Evolutionary conservation across 176 grass and related monocot species (phyloP).

Genomic region (Triticum timopheevii): DNA sequence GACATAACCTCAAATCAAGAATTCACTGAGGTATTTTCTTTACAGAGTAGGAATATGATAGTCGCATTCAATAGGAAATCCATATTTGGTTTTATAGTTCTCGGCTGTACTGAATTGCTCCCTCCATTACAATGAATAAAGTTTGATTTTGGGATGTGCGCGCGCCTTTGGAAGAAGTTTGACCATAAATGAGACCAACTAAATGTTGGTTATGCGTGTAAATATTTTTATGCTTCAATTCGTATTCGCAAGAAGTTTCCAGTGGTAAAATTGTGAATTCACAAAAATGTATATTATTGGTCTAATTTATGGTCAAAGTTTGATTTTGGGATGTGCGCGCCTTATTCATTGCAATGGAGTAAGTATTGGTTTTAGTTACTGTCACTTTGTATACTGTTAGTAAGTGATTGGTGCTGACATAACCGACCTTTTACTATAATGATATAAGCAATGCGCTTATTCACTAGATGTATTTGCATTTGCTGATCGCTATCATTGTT

Average conservation of each 20-base stretch:
- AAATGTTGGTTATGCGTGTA: too few relatives aligned
- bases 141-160: too few relatives aligned
- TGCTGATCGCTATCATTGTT: conserved; percentile 43
- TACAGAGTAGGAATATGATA: conserved; percentile 11
- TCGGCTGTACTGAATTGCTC: background rate
- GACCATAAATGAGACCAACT: too few relatives aligned
- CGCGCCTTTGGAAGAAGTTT: too few relatives aligned
- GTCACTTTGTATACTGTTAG: background rate
- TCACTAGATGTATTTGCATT: conserved; percentile 24
- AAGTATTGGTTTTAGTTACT: conserved; percentile 6
- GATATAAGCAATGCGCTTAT: background rate
- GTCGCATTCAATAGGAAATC: background rate
- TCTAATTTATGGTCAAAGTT: too few relatives aligned
- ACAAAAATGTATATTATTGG: too few relatives aligned
- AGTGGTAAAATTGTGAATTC: too few relatives aligned
- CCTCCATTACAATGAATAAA: too few relatives aligned
- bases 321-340: too few relatives aligned
- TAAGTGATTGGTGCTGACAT: background rate
- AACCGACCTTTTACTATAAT: background rate
- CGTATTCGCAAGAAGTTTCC: too few relatives aligned
- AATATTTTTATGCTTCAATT: too few relatives aligned
- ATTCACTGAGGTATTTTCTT: conserved; percentile 81
- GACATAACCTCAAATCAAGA: conserved; percentile 99
- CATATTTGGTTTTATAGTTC: background rate
- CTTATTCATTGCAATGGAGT: too few relatives aligned